Base-by-base conservation (phyloP, 2,329 filamentous ascomycete genomes). In the Paracamarosporium sp. region DNA sequence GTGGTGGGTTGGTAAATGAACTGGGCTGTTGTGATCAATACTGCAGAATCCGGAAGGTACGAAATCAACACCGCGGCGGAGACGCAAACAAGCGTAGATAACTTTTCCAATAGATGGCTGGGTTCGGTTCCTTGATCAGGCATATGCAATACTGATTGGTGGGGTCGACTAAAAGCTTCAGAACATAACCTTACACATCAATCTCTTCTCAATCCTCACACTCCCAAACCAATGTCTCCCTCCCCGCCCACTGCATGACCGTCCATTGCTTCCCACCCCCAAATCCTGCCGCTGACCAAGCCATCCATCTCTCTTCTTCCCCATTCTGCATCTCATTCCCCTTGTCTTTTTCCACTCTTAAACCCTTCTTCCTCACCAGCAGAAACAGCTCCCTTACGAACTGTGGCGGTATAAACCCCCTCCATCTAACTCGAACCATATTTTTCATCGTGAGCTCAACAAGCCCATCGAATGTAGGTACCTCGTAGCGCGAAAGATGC, bases 401-500 rank as follows among this genome's bases (percentile, higher is more conserved):
- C 5, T 47, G 55, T 0, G 76, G 63, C 15, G 77, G 66, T 3
- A 81, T 67, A 30, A 83, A 77, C 2, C 80, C 81, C 30, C 67
- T 72, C 79, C 79, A 82, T n/a, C 73, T 66, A 6, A 81, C 60
- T 4, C 66, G 65, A 1, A 76, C 72, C 20, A 83, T 57, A 41
- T 70, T 59, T 20, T 41, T 58, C 9, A 61, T 55, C 4, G 31
- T 38, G 1, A 60, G 5, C 3, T 54, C 64, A 7, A 55, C 53
- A 0, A 62, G 50, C 9, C 36, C 44, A 33, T 50, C 63, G n/a
- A 76, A 71, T 2, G 78, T 78, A 1, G 89, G 88, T 1, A 86
- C 79, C 11, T 79, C 74, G 71, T 94, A 94, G 22, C 88, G 83
- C 25, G 87, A 90, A 3, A 95, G 78, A 68, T 89, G 91, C 0